Conservation (phyloP, 371 early-diverging fungal genomes). For the Mortierella sp. region DNA sequence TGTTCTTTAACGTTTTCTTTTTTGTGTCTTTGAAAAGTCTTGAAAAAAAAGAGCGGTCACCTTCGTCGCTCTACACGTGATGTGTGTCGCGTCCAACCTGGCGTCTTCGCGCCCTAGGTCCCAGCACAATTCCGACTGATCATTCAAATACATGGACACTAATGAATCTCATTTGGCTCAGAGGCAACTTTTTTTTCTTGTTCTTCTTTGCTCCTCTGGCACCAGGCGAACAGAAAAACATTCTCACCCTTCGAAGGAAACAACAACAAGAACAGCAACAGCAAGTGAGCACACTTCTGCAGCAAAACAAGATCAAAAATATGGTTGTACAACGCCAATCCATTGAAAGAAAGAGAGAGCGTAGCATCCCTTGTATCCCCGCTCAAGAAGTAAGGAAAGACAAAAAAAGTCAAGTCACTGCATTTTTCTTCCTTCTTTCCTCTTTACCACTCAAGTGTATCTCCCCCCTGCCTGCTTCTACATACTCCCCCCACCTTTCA, state of each 20-base stretch:
- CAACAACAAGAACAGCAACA: not conserved
- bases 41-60: too few species aligned
- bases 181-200: not conserved
- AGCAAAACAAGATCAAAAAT: not conserved
- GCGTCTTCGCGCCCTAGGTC: too few species aligned
- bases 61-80: too few species aligned
- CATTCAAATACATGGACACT: too few species aligned
- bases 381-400: too few species aligned
- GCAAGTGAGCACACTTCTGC: not conserved
- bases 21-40: not conserved
- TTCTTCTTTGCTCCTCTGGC: not conserved
- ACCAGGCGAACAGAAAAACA: not conserved
- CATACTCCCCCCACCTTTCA: not conserved
- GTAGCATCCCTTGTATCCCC: too few species aligned
- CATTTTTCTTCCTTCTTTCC: too few species aligned
- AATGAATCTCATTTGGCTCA: not conserved
- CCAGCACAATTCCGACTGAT: too few species aligned
- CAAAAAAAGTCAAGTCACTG: too few species aligned
- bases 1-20: not conserved
- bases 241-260: not conserved
- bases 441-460: too few species aligned
- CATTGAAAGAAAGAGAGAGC: not conserved
- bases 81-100: too few species aligned
- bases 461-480: too few species aligned
- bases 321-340: not conserved